phyloP scores from a whole-genome alignment of 2,329 filamentous ascomycete species.

The Sporothrix sp. region DNA sequence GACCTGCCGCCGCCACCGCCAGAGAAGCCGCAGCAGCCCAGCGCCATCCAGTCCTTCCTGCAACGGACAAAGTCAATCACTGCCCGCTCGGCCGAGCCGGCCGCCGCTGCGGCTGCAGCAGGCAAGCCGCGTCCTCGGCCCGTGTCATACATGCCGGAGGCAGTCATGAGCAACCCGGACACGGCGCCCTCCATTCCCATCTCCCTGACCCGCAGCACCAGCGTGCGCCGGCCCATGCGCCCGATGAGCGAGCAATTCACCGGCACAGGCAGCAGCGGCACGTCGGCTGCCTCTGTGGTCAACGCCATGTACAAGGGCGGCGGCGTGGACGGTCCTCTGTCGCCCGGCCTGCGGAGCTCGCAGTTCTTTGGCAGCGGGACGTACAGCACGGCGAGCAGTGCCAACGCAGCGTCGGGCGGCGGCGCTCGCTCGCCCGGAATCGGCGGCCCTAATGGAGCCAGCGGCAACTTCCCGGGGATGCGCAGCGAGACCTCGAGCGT shows the following conservation, averaged over 20 bases:
- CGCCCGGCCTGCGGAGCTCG: constrained; percentile 49
- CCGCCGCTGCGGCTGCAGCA: not conserved
- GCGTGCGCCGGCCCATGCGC: constrained; percentile 39
- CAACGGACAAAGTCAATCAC: constrained; percentile 54
- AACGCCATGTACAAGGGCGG: constrained; percentile 78
- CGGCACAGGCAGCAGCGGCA: constrained; percentile 19
- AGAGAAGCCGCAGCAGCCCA: constrained; percentile 43
- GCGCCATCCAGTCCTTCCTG: constrained; percentile 43
- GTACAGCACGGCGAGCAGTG: constrained; percentile 25
- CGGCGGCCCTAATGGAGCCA: constrained; percentile 24
- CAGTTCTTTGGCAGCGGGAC: constrained; percentile 44
- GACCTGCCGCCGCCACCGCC: constrained; percentile 69
- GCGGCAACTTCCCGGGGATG: constrained; percentile 63
- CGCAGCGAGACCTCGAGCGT: constrained; percentile 55
- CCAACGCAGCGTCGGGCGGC: constrained; percentile 27
- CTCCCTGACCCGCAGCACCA: constrained; percentile 43
- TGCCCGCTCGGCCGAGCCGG: constrained; percentile 27
- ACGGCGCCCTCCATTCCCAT: constrained; percentile 71
- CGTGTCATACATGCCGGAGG: constrained; percentile 44
- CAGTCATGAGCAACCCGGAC: constrained; percentile 50
- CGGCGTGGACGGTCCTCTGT: constrained; percentile 50
- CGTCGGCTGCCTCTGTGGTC: constrained; percentile 57
- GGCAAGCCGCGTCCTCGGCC: constrained; percentile 42
- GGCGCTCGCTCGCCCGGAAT: constrained; percentile 40
- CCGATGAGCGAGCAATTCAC: constrained; percentile 57